A percentile compares a stretch with the other conserved stretches of the same genome.
Conservation (phyloP, 139 green algal species). For the Chlorella ohadii region DNA sequence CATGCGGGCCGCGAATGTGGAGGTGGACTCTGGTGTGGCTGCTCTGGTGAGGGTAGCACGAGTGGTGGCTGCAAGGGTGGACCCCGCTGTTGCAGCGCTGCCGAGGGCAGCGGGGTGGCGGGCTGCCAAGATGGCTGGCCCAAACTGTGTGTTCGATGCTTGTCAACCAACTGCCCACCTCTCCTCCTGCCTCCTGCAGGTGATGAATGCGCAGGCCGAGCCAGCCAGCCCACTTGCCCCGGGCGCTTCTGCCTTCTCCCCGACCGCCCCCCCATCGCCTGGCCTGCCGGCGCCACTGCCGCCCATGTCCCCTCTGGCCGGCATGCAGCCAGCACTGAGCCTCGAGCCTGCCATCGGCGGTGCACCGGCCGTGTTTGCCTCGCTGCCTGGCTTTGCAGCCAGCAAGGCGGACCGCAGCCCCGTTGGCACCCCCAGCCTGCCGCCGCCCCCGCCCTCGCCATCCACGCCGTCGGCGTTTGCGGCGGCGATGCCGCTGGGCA, state of each 20-base stretch:
- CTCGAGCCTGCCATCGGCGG: not conserved
- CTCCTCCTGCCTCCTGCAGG: not conserved
- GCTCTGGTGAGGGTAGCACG: not conserved
- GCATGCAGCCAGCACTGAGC: not conserved
- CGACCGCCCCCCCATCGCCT: not conserved
- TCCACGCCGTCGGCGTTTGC: too few relatives aligned
- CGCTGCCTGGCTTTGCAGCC: not conserved
- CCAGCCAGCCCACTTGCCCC: not conserved
- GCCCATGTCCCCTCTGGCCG: not conserved
- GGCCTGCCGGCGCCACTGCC: not conserved
- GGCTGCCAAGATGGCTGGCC: too few relatives aligned
- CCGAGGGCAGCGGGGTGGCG: too few relatives aligned
- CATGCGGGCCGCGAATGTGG: slow-evolving; percentile 32
- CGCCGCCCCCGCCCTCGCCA: too few relatives aligned
- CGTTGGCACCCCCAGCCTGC: not conserved
- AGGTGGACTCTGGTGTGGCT: slow-evolving; percentile 16
- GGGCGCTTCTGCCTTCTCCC: not conserved
- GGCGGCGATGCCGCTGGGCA: not conserved
- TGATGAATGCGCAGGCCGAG: slow-evolving; percentile 4
- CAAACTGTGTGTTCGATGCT: too few relatives aligned
- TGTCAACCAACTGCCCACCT: too few relatives aligned
- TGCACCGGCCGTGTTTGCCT: not conserved
- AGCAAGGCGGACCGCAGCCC: not conserved
- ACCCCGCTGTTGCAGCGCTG: too few relatives aligned
- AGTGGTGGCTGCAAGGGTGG: too few relatives aligned